Evolutionary conservation across 352 stramenopile genomes (phyloP), one percentile per base, ranked within the genome.

Genomic region (Pythium monospermum): DNA sequence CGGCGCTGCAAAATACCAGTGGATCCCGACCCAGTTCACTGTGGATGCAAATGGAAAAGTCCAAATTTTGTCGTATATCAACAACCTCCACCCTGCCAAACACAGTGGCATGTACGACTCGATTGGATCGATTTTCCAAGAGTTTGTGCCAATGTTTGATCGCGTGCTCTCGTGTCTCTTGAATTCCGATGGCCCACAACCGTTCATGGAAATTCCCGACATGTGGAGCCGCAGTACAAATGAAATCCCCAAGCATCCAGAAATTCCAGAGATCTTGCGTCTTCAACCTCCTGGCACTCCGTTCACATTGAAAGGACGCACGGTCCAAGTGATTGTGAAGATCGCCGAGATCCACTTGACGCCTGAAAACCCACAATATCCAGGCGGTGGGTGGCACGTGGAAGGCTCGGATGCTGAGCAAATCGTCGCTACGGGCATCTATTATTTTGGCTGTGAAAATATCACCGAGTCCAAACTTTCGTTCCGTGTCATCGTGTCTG

Each of bases 361-460:
- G 3, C 63, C 62, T 10, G 21, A 61, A n/a, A 61, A 61, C 2
- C 59, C 62, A 25, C 33, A 23, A 12, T 72, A 59, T 41, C 12
- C 22, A 16, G 66, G 63, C 25, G 50, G 57, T 2, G 12, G 27
- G 10, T 76, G 63, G 59, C 54, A 61, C 26, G 25, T 59, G 1
- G 59, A 72, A 48, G 67, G 63, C 13, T 63, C 44, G 5, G 45
- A 60, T 22, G 11, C 44, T 16, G 66, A 75, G 35, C 30, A 33
- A 1, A 72, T 75, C 32, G 49, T 68, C 19, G 63, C 62, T 4
- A 69, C 66, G 19, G 66, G 58, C 3, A 15, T 71, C 11, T 63
- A 70, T 27, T 73, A 61, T 35, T 73, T 68, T 22, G 53, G 46
- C 39, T 45, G 43, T 27, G 41, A 63, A 5, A 76, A 73, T 28